A percentile compares a stretch with the other conserved stretches of the same genome.
Conservation (phyloP, 345 rosid species). For the Cardiospermum halicacabum region DNA sequence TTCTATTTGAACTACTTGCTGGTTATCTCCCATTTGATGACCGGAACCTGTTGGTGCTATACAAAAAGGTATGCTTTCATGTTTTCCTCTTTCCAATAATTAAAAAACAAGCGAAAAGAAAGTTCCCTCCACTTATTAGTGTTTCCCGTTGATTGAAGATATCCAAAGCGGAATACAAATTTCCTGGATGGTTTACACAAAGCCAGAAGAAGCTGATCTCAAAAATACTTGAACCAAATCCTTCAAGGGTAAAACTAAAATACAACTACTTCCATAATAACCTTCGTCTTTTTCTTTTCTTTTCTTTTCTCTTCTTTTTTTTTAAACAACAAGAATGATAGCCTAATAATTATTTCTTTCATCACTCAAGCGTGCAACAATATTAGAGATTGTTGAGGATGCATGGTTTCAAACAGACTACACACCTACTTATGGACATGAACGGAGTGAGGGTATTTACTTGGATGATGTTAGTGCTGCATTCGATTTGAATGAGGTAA, state of each 20-base stretch:
- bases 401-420: slow-evolving; percentile 74
- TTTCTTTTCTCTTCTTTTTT: no score
- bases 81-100: neutral
- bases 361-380: slow-evolving; percentile 53
- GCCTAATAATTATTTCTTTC: neutral
- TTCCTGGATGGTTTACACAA: slow-evolving; percentile 54
- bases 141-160: slow-evolving; percentile 28
- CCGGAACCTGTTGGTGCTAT: slow-evolving; percentile 57
- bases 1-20: slow-evolving; percentile 78
- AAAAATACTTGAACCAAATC: slow-evolving; percentile 64
- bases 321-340: neutral
- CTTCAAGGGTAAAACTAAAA: slow-evolving; percentile 40
- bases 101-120: neutral
- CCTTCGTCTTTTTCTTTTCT: no score
- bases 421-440: slow-evolving; percentile 41
- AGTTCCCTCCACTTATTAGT: slow-evolving; percentile 3
- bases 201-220: slow-evolving; percentile 60
- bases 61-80: slow-evolving; percentile 49
- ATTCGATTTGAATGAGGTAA: slow-evolving; percentile 56
- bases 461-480: slow-evolving; percentile 54
- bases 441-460: slow-evolving; percentile 29
- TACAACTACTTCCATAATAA: neutral
- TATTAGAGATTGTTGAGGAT: slow-evolving; percentile 65
- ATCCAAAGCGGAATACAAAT: slow-evolving; percentile 60
- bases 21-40: slow-evolving; percentile 79